Base-by-base conservation (phyloP, 2,329 filamentous ascomycete species). In the Lasiodiplodia hormozganensis region DNA sequence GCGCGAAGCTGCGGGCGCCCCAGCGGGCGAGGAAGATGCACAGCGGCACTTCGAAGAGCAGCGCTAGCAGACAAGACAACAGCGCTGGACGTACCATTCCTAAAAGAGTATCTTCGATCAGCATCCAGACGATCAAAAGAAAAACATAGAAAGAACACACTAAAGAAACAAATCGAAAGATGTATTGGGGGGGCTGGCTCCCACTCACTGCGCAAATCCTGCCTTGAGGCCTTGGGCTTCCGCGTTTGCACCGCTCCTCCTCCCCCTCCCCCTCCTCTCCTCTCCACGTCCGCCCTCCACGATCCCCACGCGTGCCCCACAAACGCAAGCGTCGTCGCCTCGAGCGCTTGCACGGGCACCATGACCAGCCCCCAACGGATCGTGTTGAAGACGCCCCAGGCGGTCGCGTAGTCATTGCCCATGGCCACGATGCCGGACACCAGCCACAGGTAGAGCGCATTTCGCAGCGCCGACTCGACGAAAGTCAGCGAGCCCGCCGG, bases 321-420 rank as follows among this genome's bases (percentile, higher is more conserved):
- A 18, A 43, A 43, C 18, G 40, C 40, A 16, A 43, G 40, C 16
- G 40, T 43, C 5, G 40, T n/a, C 40, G 18, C 87, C 76, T 93
- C 89, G 0, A 92, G 80, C 0, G 89, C 85, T 70, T 88, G 85
- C 0, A 93, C 88, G 0, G 90, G 90, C 0, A 92, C 89, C 90
- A 93, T 93, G 36, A 93, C 81, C 0, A 93, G 80, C 0, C 90
- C 90, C 90, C 90, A 92, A 16, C 90, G 85, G 52, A 93, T 92
- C 0, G 89, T 92, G 67, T 86, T 90, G 80, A 93, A 93, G 11
- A 92, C 82, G 1, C 89, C 88, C 90, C 90, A 93, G 0, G 90
- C 89, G 0, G 90, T 92, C 0, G 89, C 88, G 75, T 93, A 93
- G 7, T 87, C 84, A 0, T 81, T 78, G 0, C 90, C 89, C 69